phyloP scores from a whole-genome alignment of 106 monocot species.

The Dioscorea alata region DNA sequence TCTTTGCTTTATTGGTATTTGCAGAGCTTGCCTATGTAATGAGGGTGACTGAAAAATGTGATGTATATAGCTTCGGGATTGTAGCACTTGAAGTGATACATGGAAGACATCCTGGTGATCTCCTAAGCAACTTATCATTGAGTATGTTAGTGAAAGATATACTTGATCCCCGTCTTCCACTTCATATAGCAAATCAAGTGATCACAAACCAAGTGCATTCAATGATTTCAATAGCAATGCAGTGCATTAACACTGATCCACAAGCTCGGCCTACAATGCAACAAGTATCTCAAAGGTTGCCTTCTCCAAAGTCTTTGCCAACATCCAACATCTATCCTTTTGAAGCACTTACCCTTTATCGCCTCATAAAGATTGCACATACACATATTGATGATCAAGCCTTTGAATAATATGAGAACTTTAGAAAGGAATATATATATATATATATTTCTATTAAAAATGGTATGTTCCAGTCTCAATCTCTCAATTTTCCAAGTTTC shows the following conservation, averaged over 20 bases:
- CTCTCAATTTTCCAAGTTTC: no score
- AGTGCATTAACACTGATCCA: constrained; percentile 1
- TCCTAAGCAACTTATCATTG: constrained; percentile 5
- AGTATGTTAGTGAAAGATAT: constrained; percentile 11
- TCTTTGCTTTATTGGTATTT: background rate
- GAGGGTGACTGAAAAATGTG: constrained; percentile 31
- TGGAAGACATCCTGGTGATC: constrained; percentile 33
- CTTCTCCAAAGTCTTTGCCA: background rate
- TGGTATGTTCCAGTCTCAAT: no score
- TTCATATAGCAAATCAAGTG: background rate
- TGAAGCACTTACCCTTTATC: no score
- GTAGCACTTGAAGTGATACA: constrained; percentile 24
- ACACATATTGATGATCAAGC: no score
- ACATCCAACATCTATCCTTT: no score
- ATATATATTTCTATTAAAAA: no score
- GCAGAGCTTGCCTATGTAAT: constrained; percentile 42
- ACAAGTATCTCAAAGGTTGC: constrained; percentile 1
- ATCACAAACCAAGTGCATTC: background rate
- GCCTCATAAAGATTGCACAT: no score
- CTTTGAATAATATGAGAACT: no score
- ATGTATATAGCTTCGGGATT: constrained; percentile 41
- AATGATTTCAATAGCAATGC: background rate
- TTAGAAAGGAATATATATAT: no score
- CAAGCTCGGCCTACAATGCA: constrained; percentile 12
- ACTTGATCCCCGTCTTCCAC: constrained; percentile 8